Conservation (phyloP, 2,329 filamentous ascomycete species). For the Aspergillus latus region DNA sequence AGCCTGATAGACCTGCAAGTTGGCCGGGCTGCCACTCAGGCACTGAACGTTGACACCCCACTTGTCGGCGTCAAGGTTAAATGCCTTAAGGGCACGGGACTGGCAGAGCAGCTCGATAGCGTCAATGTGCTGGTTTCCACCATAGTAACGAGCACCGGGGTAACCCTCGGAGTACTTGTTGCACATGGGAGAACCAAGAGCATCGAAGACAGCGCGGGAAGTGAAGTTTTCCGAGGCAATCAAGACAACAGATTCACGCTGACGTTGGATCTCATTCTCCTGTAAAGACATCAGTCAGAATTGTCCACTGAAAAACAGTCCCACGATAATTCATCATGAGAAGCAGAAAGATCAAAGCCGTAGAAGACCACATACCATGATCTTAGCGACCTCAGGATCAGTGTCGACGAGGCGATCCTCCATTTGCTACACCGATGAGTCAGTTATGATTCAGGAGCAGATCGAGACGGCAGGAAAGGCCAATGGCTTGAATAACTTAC, state of each 20-base stretch:
- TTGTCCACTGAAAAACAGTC: neutral
- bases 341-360: neutral
- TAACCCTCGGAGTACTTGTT: conserved; percentile 99
- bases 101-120: conserved; percentile 94
- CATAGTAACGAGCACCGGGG: conserved; percentile 97
- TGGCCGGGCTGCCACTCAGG: conserved; percentile 88
- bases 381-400: conserved; percentile 90
- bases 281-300: conserved; percentile 44
- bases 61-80: conserved; percentile 79
- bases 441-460: conserved; percentile 27
- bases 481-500: conserved; percentile 44
- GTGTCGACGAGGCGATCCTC: conserved; percentile 89
- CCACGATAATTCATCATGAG: neutral
- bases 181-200: conserved; percentile 89
- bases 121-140: conserved; percentile 98
- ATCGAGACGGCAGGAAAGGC: neutral
- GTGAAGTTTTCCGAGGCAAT: conserved; percentile 99
- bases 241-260: conserved; percentile 97
- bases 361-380: conserved; percentile 70
- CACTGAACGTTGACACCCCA: conserved; percentile 99
- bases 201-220: conserved; percentile 96
- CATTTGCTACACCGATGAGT: conserved; percentile 69
- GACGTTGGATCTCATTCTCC: conserved; percentile 92
- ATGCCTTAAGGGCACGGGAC: conserved; percentile 85
- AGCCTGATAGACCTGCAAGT: conserved; percentile 96